Conservation (phyloP, 2,329 filamentous ascomycete species). For the Emericellopsis atlantica region DNA sequence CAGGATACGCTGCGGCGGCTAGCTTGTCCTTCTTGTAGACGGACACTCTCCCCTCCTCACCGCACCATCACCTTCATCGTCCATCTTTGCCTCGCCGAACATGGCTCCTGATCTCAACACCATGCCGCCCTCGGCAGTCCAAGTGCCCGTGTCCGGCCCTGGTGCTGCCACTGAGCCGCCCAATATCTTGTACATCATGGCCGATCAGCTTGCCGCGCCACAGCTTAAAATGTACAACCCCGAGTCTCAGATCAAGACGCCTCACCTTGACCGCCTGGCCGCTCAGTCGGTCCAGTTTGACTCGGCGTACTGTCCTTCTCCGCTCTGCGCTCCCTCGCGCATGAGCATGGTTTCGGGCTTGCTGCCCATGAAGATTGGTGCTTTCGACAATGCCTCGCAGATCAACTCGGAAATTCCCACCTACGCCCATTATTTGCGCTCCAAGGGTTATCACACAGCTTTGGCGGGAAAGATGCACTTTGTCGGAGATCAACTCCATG, state of each 20-base stretch:
- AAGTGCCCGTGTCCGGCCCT: conserved; percentile 7
- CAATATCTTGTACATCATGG: conserved; percentile 72
- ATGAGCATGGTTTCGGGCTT: conserved; percentile 93
- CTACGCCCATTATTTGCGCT: conserved; percentile 82
- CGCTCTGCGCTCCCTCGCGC: conserved; percentile 81
- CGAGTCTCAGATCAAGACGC: conserved; percentile 81
- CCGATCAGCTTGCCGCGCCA: conserved; percentile 85
- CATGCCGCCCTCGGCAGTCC: conserved; percentile 41
- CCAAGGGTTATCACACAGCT: conserved; percentile 77
- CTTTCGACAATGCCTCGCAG: conserved; percentile 83
- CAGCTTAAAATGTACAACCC: conserved; percentile 87
- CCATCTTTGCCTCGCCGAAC: conserved; percentile 2
- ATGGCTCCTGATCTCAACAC: conserved; percentile 71
- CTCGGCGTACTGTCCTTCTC: conserved; percentile 87
- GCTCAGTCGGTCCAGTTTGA: conserved; percentile 79
- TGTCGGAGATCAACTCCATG: conserved; percentile 86
- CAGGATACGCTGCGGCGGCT: too few relatives aligned
- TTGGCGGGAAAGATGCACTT: conserved; percentile 97
- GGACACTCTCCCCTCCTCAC: neutral
- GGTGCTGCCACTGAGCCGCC: conserved; percentile 16
- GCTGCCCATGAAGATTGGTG: conserved; percentile 80
- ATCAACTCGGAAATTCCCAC: conserved; percentile 77
- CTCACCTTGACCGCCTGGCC: conserved; percentile 75
- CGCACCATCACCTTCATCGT: neutral
- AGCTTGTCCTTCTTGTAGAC: too few relatives aligned